Evolutionary conservation across 78 protist species (phyloP), one percentile per base, ranked within the genome.

Genomic region (Monosiga brevicollis): DNA sequence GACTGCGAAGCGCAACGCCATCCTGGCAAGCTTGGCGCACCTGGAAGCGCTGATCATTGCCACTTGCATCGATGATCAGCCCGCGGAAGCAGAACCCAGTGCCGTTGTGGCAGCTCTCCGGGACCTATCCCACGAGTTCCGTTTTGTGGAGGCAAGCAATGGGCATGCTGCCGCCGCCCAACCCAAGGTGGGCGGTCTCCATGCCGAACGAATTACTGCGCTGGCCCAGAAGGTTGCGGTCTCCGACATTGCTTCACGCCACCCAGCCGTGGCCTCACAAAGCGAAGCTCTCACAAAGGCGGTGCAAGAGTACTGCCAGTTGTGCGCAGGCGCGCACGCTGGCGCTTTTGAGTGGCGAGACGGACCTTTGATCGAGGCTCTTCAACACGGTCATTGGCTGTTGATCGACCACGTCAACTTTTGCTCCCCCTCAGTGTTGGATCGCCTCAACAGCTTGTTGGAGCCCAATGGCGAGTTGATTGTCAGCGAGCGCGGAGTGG

Each of bases 341-440:
- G n/a, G n/a, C n/a, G n/a, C n/a, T n/a, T 97, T 97, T 77, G 97
- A 89, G 90, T 99, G 99, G 99, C 79, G 92, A 1, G 98, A 98
- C 82, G 99, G 99, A 26, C 43, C 90, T 0, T 86, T 99, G 36
- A 87, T 96, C 22, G 80, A 62, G 42, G 96, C 94, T 20, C 76
- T 92, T 23, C 78, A 73, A n/a, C 32, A 42, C 0, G 99, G 99
- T 62, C 78, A 90, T n/a, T 99, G 99, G 99, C 76, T 99, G 25
- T 82, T 97, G 6, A 81, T 99, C 26, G 99, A 97, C 84, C 92
- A 95, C 76, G 99, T 87, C 26, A 96, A 96, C 89, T 82, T 97
- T n/a, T 97, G 99, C 90, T 54, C 84, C 36, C 90, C 99, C n/a
- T 89, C 99, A 0, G 99, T 98, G 38, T 88, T 99, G 42, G 99